phyloP scores from a whole-genome alignment of 2,329 filamentous ascomycete species.

The Aspergillus eucalypticola region DNA sequence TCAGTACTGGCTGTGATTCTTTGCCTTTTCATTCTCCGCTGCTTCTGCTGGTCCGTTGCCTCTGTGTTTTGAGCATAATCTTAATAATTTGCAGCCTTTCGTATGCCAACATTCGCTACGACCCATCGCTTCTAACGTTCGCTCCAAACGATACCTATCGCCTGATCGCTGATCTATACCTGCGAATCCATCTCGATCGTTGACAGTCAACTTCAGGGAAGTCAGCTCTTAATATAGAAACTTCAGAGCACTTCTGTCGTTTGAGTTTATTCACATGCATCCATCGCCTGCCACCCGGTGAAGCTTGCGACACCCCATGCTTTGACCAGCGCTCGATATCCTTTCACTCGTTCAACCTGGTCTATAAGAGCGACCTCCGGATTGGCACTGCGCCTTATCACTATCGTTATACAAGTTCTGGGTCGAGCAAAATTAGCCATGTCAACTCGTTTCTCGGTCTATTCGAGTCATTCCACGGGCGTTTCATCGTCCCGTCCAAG shows the following conservation, averaged over 20 bases:
- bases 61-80: conserved; percentile 15
- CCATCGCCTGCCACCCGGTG: conserved; percentile 1
- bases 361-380: background rate
- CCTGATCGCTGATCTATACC: background rate
- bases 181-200: background rate
- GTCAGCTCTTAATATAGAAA: background rate
- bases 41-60: conserved; percentile 8
- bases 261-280: conserved; percentile 46
- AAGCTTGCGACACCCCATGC: conserved; percentile 3
- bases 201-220: too few species aligned
- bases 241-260: background rate
- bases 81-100: conserved; percentile 2
- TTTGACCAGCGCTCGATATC: background rate
- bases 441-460: conserved; percentile 63
- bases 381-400: background rate
- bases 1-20: background rate
- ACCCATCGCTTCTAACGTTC: conserved; percentile 16
- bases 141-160: conserved; percentile 13
- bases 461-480: conserved; percentile 61
- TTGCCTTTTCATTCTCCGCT: background rate
- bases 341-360: conserved; percentile 4
- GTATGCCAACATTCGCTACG: conserved; percentile 15
- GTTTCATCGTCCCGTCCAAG: conserved; percentile 55
- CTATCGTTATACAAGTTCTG: background rate
- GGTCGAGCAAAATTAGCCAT: conserved; percentile 42